Conservation (phyloP, 1,284 basidiomycete genomes). For the Sutorius eximius region DNA sequence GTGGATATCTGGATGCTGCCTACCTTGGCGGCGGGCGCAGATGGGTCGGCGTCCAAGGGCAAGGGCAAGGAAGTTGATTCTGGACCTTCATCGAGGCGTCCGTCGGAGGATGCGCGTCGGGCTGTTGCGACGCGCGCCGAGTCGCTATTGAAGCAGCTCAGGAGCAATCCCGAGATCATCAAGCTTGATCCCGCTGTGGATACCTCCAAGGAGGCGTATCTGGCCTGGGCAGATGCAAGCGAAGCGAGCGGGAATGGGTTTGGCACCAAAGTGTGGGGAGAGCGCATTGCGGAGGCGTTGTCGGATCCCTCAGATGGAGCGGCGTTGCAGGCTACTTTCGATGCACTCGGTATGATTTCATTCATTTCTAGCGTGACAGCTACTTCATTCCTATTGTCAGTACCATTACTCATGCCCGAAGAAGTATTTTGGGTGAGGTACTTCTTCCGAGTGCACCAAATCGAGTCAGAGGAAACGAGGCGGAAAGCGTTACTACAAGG, state of each 20-base stretch:
- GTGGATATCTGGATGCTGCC: constrained; percentile 80
- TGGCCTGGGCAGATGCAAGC: constrained; percentile 53
- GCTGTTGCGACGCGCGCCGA: constrained; percentile 76
- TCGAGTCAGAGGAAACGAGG: constrained; percentile 79
- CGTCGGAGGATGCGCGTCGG: constrained; percentile 45
- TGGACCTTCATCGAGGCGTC: constrained; percentile 35
- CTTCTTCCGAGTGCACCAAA: constrained; percentile 88
- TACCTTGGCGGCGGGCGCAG: constrained; percentile 30
- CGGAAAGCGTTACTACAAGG: constrained; percentile 81
- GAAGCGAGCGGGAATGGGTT: constrained; percentile 54
- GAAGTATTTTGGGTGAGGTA: constrained; percentile 88
- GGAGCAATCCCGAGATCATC: constrained; percentile 75
- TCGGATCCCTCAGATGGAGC: constrained; percentile 54
- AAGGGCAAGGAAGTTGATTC: constrained; percentile 43
- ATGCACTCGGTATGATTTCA: constrained; percentile 56
- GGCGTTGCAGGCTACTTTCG: constrained; percentile 57
- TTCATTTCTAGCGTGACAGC: constrained; percentile 1
- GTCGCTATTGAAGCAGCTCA: constrained; percentile 70
- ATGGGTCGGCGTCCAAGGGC: constrained; percentile 36
- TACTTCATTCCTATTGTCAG: constrained; percentile 40
- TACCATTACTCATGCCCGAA: constrained; percentile 67
- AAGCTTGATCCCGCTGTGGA: constrained; percentile 75
- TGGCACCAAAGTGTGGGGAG: constrained; percentile 59
- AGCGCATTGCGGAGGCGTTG: constrained; percentile 51
- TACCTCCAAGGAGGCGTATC: constrained; percentile 56